These are phyloP conservation scores for Mucor plumbeus DNA, from an alignment of 371 early-diverging fungal genomes.

Conservation along the genomic window DNA sequence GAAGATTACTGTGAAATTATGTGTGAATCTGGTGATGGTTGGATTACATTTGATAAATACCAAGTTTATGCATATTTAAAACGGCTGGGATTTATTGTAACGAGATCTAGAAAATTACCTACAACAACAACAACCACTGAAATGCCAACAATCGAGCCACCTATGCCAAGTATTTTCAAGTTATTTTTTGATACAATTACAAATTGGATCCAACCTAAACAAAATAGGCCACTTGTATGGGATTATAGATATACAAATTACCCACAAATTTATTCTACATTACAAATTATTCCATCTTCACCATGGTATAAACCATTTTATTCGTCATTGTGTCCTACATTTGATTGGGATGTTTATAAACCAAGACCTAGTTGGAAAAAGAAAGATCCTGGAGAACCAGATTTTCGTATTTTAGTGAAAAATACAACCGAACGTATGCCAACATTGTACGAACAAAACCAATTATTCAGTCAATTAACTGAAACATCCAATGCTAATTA, in stretches of 20 bases:
- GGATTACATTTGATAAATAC: slow-evolving; percentile 46
- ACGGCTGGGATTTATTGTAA: slow-evolving; percentile 56
- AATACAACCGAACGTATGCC: slow-evolving; percentile 23
- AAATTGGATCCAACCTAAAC: neutral
- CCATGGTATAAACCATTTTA: slow-evolving; percentile 36
- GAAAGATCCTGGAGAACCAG: slow-evolving; percentile 55
- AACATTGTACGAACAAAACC: slow-evolving; percentile 15
- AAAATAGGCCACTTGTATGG: neutral
- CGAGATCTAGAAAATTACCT: slow-evolving; percentile 11
- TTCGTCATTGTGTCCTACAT: neutral
- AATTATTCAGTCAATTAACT: slow-evolving; percentile 10
- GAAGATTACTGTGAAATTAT: slow-evolving; percentile 34
- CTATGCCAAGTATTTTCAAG: neutral
- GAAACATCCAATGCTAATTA: neutral
- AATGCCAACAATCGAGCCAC: neutral
- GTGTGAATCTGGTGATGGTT: slow-evolving; percentile 30
- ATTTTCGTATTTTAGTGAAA: slow-evolving; percentile 47
- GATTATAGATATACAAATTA: neutral
- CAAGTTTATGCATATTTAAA: slow-evolving; percentile 59
- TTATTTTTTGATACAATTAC: neutral
- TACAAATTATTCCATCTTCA: slow-evolving; percentile 30
- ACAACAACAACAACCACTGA: neutral
- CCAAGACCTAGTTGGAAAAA: slow-evolving; percentile 60
- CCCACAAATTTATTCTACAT: slow-evolving; percentile 26
- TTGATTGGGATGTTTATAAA: slow-evolving; percentile 61